Conservation (phyloP, 176 grass and related monocot species). For the Poa pratensis region DNA sequence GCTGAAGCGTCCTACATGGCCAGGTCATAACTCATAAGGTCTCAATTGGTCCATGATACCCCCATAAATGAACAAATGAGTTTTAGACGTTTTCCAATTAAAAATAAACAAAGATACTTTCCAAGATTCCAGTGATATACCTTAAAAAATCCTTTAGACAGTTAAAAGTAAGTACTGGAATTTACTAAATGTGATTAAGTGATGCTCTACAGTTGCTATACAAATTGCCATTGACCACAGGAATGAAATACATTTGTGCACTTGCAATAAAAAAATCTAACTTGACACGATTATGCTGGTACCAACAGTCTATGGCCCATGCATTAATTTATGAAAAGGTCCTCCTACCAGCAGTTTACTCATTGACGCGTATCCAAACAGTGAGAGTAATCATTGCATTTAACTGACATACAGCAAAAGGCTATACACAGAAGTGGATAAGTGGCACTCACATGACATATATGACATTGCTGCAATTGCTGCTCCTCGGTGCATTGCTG, state of each 20-base stretch:
- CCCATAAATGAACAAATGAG: neutral
- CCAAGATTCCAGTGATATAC: neutral
- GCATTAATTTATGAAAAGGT: neutral
- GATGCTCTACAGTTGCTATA: conserved; percentile 1
- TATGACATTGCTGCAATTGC: conserved; percentile 93
- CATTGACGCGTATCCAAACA: neutral
- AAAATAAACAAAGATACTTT: neutral
- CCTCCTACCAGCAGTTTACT: neutral
- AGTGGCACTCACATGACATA: conserved; percentile 76
- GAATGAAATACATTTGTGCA: conserved; percentile 18
- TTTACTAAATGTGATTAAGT: conserved; percentile 9
- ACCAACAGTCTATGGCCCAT: neutral
- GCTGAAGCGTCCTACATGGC: neutral
- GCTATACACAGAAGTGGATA: conserved; percentile 34
- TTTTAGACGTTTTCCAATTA: neutral
- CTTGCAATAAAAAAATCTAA: conserved; percentile 1
- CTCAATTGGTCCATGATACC: neutral
- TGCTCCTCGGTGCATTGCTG: conserved; percentile 87
- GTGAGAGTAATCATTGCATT: neutral
- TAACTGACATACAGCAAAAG: conserved; percentile 27
- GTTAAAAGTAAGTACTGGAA: neutral
- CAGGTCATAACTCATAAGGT: conserved; percentile 8
- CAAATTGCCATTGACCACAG: conserved; percentile 1
- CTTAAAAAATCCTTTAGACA: neutral
- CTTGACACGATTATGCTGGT: conserved; percentile 3